Evolutionary conservation across 495 filamentous ascomycete genomes (phyloP), one percentile per base, ranked within the genome.

Genomic region (Pyrenopolyporus hunteri): DNA sequence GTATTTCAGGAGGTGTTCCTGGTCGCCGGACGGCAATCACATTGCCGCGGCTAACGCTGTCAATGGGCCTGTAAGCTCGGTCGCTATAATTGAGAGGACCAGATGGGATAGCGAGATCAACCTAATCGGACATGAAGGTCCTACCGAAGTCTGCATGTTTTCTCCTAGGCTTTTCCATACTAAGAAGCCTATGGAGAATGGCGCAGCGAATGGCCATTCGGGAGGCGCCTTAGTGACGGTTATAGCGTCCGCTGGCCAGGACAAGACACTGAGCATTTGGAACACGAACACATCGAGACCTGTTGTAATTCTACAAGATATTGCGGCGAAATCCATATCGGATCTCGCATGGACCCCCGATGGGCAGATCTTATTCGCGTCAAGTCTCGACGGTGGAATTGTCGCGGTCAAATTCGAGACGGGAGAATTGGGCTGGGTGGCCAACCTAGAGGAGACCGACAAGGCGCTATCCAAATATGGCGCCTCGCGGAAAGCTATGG

Each of bases 61-160:
- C 13, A 99, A 99, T 68, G 94, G 94, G 0, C 94, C 94, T 1
- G 94, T 99, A 11, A 96, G 91, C 76, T 96, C 93, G 0, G 93
- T 97, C 8, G 94, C 93, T 11, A 97, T 99, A 43, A 91, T 98
- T 48, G 91, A 96, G 57, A 89, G 94, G 59, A 87, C 90, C 17
- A 84, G 82, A 7, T 99, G 94, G 94, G 92, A 97, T 69, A 90
- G 91, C 51, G 92, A 98, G 70, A 98, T 98, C 76, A 96, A 96
- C 73, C 77, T 99, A 25, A 95, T 99, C 48, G 94, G 94, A 2
- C 95, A 98, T 67, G 94, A 99, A 81, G 92, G 89, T 5, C 94
- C 94, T 1, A 92, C 94, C 2, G 94, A 98, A 76, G 94, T 98
- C 9, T 97, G 93, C 77, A 89, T 94, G 57, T 99, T 99, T 70